Base-by-base conservation (phyloP, 345 rosid species). In the Boechera retrofracta region DNA sequence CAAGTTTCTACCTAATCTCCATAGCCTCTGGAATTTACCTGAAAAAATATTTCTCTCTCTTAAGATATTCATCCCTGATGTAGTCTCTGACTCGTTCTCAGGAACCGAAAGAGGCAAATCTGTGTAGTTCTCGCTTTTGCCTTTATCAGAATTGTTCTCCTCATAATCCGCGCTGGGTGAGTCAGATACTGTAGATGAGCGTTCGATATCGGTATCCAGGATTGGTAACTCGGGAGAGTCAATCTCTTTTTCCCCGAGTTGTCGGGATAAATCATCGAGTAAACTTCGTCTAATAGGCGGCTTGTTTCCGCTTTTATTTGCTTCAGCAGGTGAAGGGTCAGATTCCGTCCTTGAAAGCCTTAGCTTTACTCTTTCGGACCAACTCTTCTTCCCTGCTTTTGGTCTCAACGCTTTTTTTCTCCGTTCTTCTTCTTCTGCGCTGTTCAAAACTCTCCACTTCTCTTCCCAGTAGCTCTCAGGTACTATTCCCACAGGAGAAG, bases 401-500 rank as follows among this genome's bases (percentile, higher is more conserved):
- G 82, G 82, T 45, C 48, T 82, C 59, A 84, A 80, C 6, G 41
- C 87, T 52, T 72, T 73, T 47, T 60, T 69, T 77, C 47, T 75
- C 33, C 80, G 79, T 75, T 69, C 81, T 60, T 65, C 82, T 74
- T 79, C 82, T 79, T 85, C 97, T 39, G 86, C 88, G 41, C 87
- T 85, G 77, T 90, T 91, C 76, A 84, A 38, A 74, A 83, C 88
- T 81, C 97, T 90, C 98, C 98, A 94, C 73, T 82, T 89, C 79
- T 87, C 98, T 84, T 94, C 98, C 98, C 98, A 94, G 56, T 94
- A 94, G 86, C 93, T 90, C 62, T 90, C 97, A 44, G 87, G 94
- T 60, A 88, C 87, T 74, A 29, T 69, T 63, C 67, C 82, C 60
- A 84, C 77, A 59, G 97, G 91, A 75, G 89, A 85, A 75, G 88